phyloP scores from a whole-genome alignment of 192 early-diverging fungal genomes.

The Backusella mclennaniae region DNA sequence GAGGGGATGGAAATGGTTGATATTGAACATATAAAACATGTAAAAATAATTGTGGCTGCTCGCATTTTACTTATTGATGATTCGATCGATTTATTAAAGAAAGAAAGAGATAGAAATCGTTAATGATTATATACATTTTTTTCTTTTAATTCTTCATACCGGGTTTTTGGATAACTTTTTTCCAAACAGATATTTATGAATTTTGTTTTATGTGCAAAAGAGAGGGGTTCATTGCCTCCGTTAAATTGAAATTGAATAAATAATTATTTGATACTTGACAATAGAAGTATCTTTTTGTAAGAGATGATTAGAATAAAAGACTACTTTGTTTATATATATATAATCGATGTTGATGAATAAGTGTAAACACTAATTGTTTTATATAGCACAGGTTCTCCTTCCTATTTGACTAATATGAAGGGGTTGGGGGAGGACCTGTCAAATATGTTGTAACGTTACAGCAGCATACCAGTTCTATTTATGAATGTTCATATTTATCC shows the following conservation, averaged over 20 bases:
- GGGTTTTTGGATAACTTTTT: too few relatives aligned
- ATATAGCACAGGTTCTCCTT: not conserved
- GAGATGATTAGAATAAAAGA: too few relatives aligned
- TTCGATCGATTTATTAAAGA: not conserved
- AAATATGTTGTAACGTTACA: not conserved
- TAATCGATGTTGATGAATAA: too few relatives aligned
- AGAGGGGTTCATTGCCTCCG: too few relatives aligned
- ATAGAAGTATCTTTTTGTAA: too few relatives aligned
- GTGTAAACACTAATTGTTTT: too few relatives aligned
- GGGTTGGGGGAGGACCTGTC: not conserved
- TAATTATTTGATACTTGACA: too few relatives aligned
- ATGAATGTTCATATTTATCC: not conserved
- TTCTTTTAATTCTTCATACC: not conserved
- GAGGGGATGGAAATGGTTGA: not conserved
- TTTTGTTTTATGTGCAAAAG: too few relatives aligned
- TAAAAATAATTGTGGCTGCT: not conserved
- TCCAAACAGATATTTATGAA: too few relatives aligned
- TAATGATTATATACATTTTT: not conserved
- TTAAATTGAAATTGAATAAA: too few relatives aligned
- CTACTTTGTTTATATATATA: too few relatives aligned
- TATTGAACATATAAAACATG: not conserved
- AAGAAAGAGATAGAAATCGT: not conserved
- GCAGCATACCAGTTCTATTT: not conserved
- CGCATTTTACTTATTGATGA: not conserved
- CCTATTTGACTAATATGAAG: not conserved